Conservation (phyloP, 2,329 filamentous ascomycete species). For the Stagonosporopsis chrysanthemi region DNA sequence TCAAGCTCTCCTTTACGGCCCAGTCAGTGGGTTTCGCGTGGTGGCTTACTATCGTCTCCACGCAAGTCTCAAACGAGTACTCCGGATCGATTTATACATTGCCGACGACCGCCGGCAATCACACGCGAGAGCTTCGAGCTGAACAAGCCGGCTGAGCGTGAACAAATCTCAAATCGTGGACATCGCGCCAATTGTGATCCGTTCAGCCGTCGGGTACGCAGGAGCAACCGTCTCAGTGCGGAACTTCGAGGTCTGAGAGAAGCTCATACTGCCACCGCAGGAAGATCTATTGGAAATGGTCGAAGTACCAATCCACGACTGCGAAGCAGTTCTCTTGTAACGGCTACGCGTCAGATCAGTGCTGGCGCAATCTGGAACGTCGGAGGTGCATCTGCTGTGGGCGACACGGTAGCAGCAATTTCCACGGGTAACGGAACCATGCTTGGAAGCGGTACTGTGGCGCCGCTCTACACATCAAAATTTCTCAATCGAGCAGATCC, state of each 20-base stretch:
- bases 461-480: conserved; percentile 67
- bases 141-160: conserved; percentile 56
- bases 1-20: conserved; percentile 43
- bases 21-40: conserved; percentile 41
- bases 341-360: conserved; percentile 61
- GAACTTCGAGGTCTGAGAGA: conserved; percentile 45
- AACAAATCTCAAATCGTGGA: conserved; percentile 57
- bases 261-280: conserved; percentile 38
- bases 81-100: conserved; percentile 67
- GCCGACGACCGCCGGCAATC: conserved; percentile 52
- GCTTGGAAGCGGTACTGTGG: conserved; percentile 75
- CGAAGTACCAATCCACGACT: conserved; percentile 30
- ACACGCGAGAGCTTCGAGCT: conserved; percentile 61
- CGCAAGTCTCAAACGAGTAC: conserved; percentile 40
- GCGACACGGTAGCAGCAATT: conserved; percentile 58
- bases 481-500: conserved; percentile 61
- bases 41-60: conserved; percentile 30
- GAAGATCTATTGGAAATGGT: conserved; percentile 27
- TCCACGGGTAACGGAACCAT: conserved; percentile 70
- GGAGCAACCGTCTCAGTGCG: conserved; percentile 43
- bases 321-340: conserved; percentile 31
- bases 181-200: conserved; percentile 58
- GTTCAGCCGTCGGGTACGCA: conserved; percentile 56
- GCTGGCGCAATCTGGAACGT: conserved; percentile 78
- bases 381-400: conserved; percentile 70